Conservation (phyloP, 768 basidiomycete species). For the Calocybe cyanea region DNA sequence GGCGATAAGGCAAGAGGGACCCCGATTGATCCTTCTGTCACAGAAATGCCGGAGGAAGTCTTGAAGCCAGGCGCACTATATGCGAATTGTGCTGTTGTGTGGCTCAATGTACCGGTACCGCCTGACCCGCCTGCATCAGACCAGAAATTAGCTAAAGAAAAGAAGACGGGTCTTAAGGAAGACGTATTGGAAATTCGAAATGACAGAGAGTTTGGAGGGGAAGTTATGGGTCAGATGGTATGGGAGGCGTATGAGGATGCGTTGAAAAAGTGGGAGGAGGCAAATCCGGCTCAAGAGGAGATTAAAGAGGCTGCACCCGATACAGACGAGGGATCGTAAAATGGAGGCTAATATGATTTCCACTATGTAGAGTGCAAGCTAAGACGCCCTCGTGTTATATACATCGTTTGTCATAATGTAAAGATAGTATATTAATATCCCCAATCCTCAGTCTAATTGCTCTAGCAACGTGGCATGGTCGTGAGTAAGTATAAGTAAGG, state of each 20-base stretch:
- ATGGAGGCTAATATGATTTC: not conserved
- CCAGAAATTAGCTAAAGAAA: conserved; percentile 18
- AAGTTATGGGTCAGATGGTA: conserved; percentile 58
- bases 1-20: conserved; percentile 2
- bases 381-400: not conserved
- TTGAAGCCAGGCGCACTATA: conserved; percentile 78
- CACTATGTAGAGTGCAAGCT: conserved; percentile 8
- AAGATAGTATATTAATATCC: not conserved
- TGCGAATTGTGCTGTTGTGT: conserved; percentile 68
- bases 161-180: conserved; percentile 26
- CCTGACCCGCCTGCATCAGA: conserved; percentile 16
- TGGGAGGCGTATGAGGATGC: conserved; percentile 76
- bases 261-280: conserved; percentile 36
- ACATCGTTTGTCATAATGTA: not conserved
- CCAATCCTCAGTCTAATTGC: not conserved
- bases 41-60: conserved; percentile 49
- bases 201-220: conserved; percentile 71
- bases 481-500: conserved; percentile 1
- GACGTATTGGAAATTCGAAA: conserved; percentile 41
- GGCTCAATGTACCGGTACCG: conserved; percentile 32
- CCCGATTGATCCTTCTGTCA: conserved; percentile 15
- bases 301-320: too few relatives aligned
- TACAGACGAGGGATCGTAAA: not conserved
- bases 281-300: too few relatives aligned
- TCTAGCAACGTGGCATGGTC: not conserved